Base-by-base conservation (phyloP, 176 grass and related monocot species). In the Bolboschoenus planiculmis region DNA sequence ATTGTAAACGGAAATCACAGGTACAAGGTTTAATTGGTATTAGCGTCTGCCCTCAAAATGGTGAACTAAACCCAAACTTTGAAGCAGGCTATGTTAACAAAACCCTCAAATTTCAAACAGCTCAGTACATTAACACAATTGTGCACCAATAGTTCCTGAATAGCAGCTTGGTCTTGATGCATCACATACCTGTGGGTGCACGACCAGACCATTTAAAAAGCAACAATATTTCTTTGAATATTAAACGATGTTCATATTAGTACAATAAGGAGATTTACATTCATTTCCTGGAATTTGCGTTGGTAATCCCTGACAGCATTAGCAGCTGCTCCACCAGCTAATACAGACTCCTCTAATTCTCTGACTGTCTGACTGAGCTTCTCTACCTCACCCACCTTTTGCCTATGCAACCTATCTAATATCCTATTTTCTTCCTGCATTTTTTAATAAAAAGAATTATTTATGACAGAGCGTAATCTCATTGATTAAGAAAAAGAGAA, bases 281-380 rank as follows among this genome's bases (percentile, higher is more conserved):
- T 99, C 93, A 99, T 90, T 82, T 99, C 97, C 81, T 92, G 97
- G 85, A 99, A 87, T 91, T 95, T 95, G 66, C 97, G 97, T 77
- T 93, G 86, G 85, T 99, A 99, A 92, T 95, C 97, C 78, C 97
- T 91, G 29, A 99, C 97, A 71, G 85, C 91, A 93, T 99, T 99
- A 62, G 93, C 97, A 75, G 93, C 86, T 83, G 84, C 89, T 71
- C 93, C 97, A 85, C 97, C 97, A 81, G 66, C 82, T 87, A 99
- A 91, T 84, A 96, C 91, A 78, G 86, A 66, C 71, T 99, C 97
- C 88, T 99, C 97, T 62, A 99, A 81, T 27, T 93, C 97, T 87
- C 65, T 90, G 74, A 99, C 97, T 36, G 97, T 96, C 68, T 93
- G 97, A 86, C 91, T 91, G 85, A 99, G 89, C 37, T 99, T 99